Conservation (phyloP, 2,329 filamentous ascomycete genomes). For the Colletotrichum magnum region DNA sequence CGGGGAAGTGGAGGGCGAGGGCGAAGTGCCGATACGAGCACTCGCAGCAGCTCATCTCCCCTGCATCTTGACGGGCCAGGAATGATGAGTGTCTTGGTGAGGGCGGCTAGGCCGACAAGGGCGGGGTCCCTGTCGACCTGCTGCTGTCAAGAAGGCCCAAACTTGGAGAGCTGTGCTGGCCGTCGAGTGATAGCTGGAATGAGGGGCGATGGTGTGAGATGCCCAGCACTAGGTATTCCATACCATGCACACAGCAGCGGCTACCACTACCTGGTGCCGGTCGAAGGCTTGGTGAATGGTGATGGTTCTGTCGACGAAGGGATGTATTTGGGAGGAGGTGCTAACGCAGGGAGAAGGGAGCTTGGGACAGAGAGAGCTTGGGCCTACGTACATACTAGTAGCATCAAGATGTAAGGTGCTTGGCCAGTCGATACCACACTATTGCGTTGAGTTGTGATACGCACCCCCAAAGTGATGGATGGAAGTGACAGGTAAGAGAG, state of each 20-base stretch:
- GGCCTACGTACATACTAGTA: neutral
- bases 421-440: neutral
- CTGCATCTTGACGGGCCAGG: slow-evolving; percentile 17
- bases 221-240: neutral
- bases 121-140: neutral
- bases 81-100: slow-evolving; percentile 13
- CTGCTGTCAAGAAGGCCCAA: neutral
- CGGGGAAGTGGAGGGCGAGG: neutral
- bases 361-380: neutral
- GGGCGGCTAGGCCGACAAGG: slow-evolving; percentile 22
- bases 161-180: neutral
- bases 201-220: slow-evolving; percentile 6
- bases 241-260: too few species aligned
- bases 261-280: too few species aligned
- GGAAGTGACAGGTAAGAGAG: too few species aligned
- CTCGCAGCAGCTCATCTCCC: slow-evolving; percentile 2
- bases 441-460: neutral
- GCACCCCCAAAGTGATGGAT: too few species aligned
- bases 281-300: neutral
- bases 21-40: slow-evolving; percentile 28
- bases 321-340: neutral
- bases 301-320: neutral
- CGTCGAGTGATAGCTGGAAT: slow-evolving; percentile 6
- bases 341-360: neutral
- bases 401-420: neutral